phyloP scores from a whole-genome alignment of 2,329 filamentous ascomycete genomes.

The Fusarium secorum region DNA sequence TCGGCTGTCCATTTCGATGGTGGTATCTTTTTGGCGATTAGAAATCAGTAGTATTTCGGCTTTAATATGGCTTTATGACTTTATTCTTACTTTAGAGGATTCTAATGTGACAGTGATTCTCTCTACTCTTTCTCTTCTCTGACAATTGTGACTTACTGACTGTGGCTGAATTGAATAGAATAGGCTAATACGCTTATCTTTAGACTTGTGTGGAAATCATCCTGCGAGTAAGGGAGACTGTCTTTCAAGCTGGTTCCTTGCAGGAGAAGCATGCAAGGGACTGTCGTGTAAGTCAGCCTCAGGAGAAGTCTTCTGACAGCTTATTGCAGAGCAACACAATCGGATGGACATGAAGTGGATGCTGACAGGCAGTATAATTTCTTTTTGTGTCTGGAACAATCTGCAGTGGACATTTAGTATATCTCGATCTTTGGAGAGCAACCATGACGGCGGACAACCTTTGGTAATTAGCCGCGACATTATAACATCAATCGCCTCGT shows the following conservation, averaged over 20 bases:
- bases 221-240: background rate
- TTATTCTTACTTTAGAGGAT: background rate
- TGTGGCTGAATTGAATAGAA: background rate
- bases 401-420: background rate
- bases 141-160: background rate
- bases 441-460: background rate
- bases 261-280: background rate
- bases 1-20: slow-evolving; percentile 26
- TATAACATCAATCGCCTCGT: background rate
- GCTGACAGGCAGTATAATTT: background rate
- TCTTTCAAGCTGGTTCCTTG: background rate
- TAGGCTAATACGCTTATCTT: background rate
- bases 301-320: background rate
- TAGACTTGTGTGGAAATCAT: background rate
- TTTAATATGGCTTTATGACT: slow-evolving; percentile 35
- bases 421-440: background rate
- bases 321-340: background rate
- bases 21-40: slow-evolving; percentile 35
- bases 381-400: background rate
- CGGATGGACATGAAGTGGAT: background rate
- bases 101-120: background rate
- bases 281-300: background rate
- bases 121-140: background rate
- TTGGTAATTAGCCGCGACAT: background rate
- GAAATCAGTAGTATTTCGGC: slow-evolving; percentile 34